A percentile compares a stretch with the other conserved stretches of the same genome.
Conservation (phyloP, 2,329 filamentous ascomycete species). For the Daldinia sp. region DNA sequence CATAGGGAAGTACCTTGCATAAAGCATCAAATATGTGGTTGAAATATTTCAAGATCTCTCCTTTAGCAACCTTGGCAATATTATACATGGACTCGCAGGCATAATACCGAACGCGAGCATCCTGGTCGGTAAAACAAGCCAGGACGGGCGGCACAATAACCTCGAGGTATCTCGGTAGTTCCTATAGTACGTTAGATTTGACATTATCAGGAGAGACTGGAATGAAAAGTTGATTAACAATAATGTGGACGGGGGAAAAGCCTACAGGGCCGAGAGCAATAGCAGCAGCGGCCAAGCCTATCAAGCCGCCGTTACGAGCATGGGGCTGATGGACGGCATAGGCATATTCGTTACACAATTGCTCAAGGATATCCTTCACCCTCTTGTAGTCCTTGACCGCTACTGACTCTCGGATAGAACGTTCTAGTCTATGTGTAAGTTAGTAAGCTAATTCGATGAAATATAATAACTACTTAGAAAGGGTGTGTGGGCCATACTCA, state of each 20-base stretch:
- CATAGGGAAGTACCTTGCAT: constrained; percentile 76
- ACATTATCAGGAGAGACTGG: neutral
- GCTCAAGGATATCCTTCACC: constrained; percentile 88
- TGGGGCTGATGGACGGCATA: constrained; percentile 97
- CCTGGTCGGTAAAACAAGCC: constrained; percentile 97
- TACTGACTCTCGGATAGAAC: constrained; percentile 85
- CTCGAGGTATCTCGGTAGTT: constrained; percentile 89
- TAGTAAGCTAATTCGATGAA: constrained; percentile 14
- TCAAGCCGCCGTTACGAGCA: constrained; percentile 93
- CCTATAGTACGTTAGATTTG: constrained; percentile 60
- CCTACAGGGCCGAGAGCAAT: constrained; percentile 92
- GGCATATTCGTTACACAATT: constrained; percentile 96
- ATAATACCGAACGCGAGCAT: constrained; percentile 96
- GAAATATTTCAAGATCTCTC: constrained; percentile 95
- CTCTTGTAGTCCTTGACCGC: constrained; percentile 78
- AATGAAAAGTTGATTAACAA: neutral
- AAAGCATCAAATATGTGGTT: constrained; percentile 98
- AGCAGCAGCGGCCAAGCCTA: constrained; percentile 92
- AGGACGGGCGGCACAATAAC: constrained; percentile 96
- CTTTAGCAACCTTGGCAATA: constrained; percentile 98
- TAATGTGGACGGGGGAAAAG: constrained; percentile 39
- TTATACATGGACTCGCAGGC: constrained; percentile 99
- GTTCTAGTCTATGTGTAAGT: constrained; percentile 75
- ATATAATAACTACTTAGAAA: neutral
- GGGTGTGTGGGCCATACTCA: constrained; percentile 70